Percentiles rank a stretch among this genome's conserved stretches.
These are phyloP conservation scores for Fagopyrum esculentum DNA, from an alignment of 148 eudicot species.

Conservation along the genomic window DNA sequence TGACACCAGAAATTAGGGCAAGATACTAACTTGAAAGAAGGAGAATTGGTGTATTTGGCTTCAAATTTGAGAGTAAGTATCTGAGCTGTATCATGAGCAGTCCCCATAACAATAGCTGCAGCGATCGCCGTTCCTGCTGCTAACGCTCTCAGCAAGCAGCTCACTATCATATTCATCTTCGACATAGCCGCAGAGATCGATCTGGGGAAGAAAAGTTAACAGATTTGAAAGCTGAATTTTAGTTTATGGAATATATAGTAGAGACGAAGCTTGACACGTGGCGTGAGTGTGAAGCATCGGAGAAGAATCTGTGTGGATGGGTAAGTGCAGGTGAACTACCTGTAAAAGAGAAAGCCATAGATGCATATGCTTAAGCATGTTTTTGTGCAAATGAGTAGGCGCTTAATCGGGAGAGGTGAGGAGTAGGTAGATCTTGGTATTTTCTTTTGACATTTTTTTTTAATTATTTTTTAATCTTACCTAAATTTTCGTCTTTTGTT, in stretches of 20 bases:
- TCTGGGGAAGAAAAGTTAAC: not conserved
- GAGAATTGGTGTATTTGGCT: constrained; percentile 65
- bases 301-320: not conserved
- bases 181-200: constrained; percentile 25
- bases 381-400: not conserved
- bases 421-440: not conserved
- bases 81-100: constrained; percentile 57
- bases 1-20: not conserved
- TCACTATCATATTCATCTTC: constrained; percentile 34
- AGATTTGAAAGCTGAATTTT: not conserved
- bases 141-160: constrained; percentile 53
- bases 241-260: not conserved
- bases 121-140: constrained; percentile 47
- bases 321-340: constrained; percentile 10
- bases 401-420: not conserved
- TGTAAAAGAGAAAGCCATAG: not conserved
- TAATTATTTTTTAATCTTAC: not conserved
- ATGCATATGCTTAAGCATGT: not conserved
- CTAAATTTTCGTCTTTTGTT: no score
- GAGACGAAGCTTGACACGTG: not conserved
- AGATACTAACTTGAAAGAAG: constrained; percentile 57
- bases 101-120: constrained; percentile 60
- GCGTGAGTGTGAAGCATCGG: not conserved
- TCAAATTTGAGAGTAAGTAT: constrained; percentile 52
- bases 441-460: not conserved